Base-by-base conservation (phyloP, 768 basidiomycete genomes). In the Trametes punicea region DNA sequence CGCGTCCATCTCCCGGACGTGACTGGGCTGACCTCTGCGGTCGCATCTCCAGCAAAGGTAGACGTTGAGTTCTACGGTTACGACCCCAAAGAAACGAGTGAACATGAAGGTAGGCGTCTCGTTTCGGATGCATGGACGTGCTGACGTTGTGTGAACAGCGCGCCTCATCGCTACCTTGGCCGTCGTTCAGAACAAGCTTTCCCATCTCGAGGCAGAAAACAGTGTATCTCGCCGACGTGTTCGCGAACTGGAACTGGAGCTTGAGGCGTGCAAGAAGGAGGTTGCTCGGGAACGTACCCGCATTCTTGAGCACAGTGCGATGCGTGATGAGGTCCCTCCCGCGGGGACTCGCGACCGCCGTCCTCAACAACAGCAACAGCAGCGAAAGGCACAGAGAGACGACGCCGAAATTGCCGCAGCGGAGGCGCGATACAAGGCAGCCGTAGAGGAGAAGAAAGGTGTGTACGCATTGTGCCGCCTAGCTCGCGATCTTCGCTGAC, bases 371-470 rank as follows among this genome's bases (percentile, higher is more conserved):
- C 51, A 48, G 9, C 55, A 57, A 23, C 69, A 26, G 65, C 65
- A 33, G n/a, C 26, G 73, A 67, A 8, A 63, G 62, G 30, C 70
- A 67, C 51, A 51, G 53, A 30, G 68, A 23, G 77, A 75, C 38
- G 74, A 74, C 9, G 71, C 73, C 45, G 73, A 77, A 13, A 39
- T 77, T 25, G 41, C 42, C 21, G 46, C 38, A 6, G 51, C 67
- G 46, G 69, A 65, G 59, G 71, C 54, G 45, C 74, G 85, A 48
- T 92, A 93, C 62, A 78, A 79, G 54, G 87, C 90, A 61, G 87
- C 83, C 4, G 88, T 95, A 0, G 87, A 90, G 58, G 92, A 94
- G 69, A 94, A 94, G 69, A 90, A 90, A 77, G 90, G 92, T 93
- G 46, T 9, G 70, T 65, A 4, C 33, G 34, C 27, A 34, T 29